Percentiles rank a stretch among this genome's conserved stretches.
Conservation (phyloP, 2,329 filamentous ascomycete species). For the Aspergillus luchuensis region DNA sequence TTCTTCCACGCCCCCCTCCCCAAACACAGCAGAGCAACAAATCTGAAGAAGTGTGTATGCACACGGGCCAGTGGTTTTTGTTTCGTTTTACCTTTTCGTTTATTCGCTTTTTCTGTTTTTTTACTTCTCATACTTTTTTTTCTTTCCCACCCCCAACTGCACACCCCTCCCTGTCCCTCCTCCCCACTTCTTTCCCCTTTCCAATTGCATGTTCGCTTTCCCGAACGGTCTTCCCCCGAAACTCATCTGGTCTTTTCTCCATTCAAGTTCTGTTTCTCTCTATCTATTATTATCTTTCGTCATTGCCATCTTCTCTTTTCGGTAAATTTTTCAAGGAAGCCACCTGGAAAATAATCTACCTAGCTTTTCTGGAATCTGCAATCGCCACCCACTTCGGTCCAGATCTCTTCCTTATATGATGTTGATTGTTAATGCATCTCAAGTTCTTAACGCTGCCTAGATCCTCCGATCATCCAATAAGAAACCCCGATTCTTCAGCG, state of each 20-base stretch:
- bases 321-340: no score
- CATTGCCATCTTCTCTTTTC: no score
- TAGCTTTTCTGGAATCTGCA: no score
- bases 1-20: background rate
- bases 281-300: no score
- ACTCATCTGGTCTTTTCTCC: background rate
- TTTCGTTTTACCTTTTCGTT: no score
- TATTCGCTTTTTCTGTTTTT: no score
- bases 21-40: background rate
- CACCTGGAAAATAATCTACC: no score
- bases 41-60: background rate
- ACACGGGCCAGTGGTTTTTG: background rate
- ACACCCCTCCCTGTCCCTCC: background rate
- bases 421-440: background rate
- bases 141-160: background rate
- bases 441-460: background rate
- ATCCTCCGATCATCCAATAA: background rate
- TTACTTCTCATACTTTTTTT: no score
- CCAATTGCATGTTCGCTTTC: background rate
- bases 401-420: no score
- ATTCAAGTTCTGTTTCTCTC: no score
- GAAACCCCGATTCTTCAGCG: background rate
- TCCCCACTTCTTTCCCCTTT: background rate
- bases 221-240: background rate
- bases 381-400: no score